Evolutionary conservation across 176 grass and related monocot genomes (phyloP).

Genomic region (Triticum urartu): DNA sequence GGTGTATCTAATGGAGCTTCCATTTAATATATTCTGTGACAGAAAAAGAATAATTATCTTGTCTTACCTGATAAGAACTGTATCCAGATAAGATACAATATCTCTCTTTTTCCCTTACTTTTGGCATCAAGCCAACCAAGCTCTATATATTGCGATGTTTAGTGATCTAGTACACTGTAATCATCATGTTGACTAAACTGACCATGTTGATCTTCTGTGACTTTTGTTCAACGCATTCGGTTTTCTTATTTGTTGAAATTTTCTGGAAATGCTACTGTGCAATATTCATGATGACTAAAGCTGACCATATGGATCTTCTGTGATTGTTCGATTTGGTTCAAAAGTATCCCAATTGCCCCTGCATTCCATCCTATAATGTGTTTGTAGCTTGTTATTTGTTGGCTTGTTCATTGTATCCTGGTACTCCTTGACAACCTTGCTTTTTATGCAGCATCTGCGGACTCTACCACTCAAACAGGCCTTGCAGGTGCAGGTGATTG

Average conservation of each 20-base stretch:
- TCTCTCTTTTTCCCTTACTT: too few relatives aligned
- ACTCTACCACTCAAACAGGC: slow-evolving; percentile 77
- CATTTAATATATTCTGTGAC: background rate
- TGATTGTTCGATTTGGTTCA: background rate
- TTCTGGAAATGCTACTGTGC: background rate
- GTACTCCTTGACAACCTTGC: slow-evolving; percentile 12
- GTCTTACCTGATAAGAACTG: background rate
- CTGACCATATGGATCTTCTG: background rate
- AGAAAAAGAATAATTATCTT: background rate
- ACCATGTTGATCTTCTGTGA: background rate
- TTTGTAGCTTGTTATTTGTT: slow-evolving; percentile 23
- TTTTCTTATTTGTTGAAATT: background rate
- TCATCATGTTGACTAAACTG: background rate
- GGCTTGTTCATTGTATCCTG: slow-evolving; percentile 22
- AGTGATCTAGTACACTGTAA: background rate
- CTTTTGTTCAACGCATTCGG: background rate
- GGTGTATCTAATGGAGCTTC: background rate
- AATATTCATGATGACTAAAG: background rate
- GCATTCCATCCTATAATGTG: background rate
- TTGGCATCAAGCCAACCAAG: too few relatives aligned
- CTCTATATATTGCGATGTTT: background rate
- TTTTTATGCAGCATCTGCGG: slow-evolving; percentile 72
- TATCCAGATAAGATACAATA: background rate
- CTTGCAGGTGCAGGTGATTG: slow-evolving; percentile 45
- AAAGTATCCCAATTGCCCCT: background rate